Conservation (phyloP, 116 monocot species). For the Zostera marina region DNA sequence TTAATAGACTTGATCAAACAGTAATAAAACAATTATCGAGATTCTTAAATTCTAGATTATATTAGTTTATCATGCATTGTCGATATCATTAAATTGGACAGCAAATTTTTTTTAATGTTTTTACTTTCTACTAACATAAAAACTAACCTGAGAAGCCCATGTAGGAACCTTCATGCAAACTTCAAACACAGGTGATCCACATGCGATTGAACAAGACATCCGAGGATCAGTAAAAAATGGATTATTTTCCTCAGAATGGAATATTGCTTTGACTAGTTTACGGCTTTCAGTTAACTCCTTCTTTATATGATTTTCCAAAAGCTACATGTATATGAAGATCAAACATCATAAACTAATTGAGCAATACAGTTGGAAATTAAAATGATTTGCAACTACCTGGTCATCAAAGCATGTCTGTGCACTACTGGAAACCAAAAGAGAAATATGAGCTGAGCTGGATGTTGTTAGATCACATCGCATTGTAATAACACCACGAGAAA, state of each 20-base stretch:
- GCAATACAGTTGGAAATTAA: not conserved
- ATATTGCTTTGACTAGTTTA: slow-evolving; percentile 43
- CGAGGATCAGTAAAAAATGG: slow-evolving; percentile 31
- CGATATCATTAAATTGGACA: too few species aligned
- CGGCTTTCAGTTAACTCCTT: slow-evolving; percentile 83
- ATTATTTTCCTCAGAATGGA: slow-evolving; percentile 32
- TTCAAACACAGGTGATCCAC: slow-evolving; percentile 83
- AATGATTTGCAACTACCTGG: slow-evolving; percentile 31
- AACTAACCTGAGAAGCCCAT: slow-evolving; percentile 86
- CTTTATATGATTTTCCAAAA: slow-evolving; percentile 85
- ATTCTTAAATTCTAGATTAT: too few species aligned
- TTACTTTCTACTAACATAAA: not conserved
- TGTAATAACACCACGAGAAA: slow-evolving; percentile 90
- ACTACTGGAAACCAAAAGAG: slow-evolving; percentile 87
- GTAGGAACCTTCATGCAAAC: slow-evolving; percentile 73
- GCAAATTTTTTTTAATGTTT: not conserved
- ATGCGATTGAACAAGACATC: slow-evolving; percentile 56
- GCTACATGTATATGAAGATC: slow-evolving; percentile 26
- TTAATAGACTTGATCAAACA: too few species aligned
- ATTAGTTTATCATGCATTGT: too few species aligned
- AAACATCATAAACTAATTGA: not conserved
- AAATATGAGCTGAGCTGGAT: slow-evolving; percentile 80
- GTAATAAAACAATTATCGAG: too few species aligned
- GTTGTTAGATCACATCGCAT: slow-evolving; percentile 96
- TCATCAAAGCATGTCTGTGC: slow-evolving; percentile 96